A percentile compares a stretch with the other conserved stretches of the same genome.
phyloP scores from a whole-genome alignment of 768 basidiomycete species.

The Glaciozyma antarctica region DNA sequence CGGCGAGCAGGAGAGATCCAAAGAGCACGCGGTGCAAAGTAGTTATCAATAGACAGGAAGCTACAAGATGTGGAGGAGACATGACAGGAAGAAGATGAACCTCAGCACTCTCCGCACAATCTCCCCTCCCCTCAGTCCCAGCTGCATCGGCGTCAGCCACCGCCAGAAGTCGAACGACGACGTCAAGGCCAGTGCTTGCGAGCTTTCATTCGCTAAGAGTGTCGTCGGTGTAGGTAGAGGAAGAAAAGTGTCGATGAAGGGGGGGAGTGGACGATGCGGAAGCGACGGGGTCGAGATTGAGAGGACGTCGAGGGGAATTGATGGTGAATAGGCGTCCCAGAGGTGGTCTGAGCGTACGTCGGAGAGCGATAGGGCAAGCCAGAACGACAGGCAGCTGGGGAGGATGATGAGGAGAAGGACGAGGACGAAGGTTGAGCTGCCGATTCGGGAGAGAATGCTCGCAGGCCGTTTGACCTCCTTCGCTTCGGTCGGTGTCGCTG shows the following conservation, averaged over 20 bases:
- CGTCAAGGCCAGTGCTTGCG: neutral
- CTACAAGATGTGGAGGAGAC: neutral
- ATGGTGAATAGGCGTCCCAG: neutral
- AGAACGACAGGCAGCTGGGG: neutral
- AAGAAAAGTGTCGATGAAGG: neutral
- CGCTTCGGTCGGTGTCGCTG: neutral
- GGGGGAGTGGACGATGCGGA: neutral
- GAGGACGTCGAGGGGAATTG: neutral
- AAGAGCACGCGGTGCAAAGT: too few species aligned
- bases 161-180: too few species aligned
- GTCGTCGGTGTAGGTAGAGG: neutral
- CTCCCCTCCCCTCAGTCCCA: neutral
- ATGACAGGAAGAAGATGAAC: too few species aligned
- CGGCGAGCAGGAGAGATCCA: too few species aligned
- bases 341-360: neutral
- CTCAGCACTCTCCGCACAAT: neutral
- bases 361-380: neutral
- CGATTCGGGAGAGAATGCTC: neutral
- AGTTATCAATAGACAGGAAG: neutral
- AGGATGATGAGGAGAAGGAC: too few species aligned
- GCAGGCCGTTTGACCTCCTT: neutral
- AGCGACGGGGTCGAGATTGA: neutral
- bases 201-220: neutral
- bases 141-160: too few species aligned
- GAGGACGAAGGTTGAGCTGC: neutral